Conservation (phyloP, 2,329 filamentous ascomycete species). For the Sphaerulina musiva region DNA sequence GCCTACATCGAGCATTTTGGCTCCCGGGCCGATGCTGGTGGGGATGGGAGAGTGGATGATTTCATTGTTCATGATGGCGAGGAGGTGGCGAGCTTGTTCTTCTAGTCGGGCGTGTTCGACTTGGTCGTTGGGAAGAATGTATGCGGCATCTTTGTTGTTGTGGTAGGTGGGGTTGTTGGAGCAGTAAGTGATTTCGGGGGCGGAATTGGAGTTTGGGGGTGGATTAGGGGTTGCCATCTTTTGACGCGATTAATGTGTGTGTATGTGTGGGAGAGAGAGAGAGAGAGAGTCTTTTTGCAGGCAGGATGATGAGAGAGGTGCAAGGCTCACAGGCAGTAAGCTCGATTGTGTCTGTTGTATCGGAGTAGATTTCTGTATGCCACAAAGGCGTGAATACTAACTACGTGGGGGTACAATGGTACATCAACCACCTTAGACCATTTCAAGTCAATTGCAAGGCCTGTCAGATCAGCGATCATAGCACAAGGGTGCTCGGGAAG, state of each 20-base stretch:
- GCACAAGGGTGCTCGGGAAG: not conserved
- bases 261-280: too few relatives aligned
- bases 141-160: conserved; percentile 12
- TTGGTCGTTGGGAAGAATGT: conserved; percentile 15
- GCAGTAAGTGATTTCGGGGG: conserved; percentile 1
- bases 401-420: too few relatives aligned
- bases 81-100: conserved; percentile 17
- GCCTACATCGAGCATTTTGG: conserved; percentile 21
- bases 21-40: not conserved
- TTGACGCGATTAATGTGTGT: not conserved
- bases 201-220: not conserved
- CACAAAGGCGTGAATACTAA: too few relatives aligned
- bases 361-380: too few relatives aligned
- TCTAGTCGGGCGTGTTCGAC: conserved; percentile 22
- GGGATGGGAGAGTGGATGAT: conserved; percentile 21
- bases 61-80: conserved; percentile 20
- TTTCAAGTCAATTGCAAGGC: not conserved
- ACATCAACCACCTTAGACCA: not conserved
- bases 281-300: too few relatives aligned
- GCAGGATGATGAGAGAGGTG: too few relatives aligned
- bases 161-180: conserved; percentile 8
- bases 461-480: not conserved
- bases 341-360: too few relatives aligned
- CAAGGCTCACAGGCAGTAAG: too few relatives aligned
- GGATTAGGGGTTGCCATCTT: not conserved